phyloP scores from a whole-genome alignment of 1,139 yeast genomes.

The Saccharomycopsis crataegensis region DNA sequence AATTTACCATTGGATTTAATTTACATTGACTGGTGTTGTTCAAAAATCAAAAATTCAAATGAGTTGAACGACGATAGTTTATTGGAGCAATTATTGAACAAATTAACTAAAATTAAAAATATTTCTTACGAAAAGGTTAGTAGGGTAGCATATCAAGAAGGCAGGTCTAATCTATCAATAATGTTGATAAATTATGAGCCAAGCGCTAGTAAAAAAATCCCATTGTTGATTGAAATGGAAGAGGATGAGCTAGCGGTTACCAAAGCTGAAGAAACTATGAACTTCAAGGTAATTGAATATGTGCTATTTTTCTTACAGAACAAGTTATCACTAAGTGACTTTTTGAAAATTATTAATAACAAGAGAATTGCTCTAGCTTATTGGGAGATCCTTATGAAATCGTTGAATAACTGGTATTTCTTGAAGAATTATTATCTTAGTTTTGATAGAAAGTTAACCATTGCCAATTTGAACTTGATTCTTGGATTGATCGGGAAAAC shows the following conservation, averaged over 20 bases:
- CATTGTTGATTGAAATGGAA: conserved; percentile 60
- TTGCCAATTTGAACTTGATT: conserved; percentile 16
- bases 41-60: conserved; percentile 51
- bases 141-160: conserved; percentile 72
- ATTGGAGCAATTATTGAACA: conserved; percentile 41
- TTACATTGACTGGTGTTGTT: conserved; percentile 76
- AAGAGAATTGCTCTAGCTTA: conserved; percentile 10
- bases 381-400: conserved; percentile 18
- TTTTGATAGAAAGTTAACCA: conserved; percentile 22
- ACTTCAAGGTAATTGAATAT: conserved; percentile 55
- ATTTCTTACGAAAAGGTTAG: conserved; percentile 62
- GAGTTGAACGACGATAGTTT: conserved; percentile 54
- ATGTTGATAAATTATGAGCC: conserved; percentile 63
- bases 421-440: conserved; percentile 21
- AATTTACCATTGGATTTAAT: conserved; percentile 48
- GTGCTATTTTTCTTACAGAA: conserved; percentile 48
- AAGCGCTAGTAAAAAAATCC: conserved; percentile 52
- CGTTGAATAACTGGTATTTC: conserved; percentile 24
- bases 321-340: conserved; percentile 34
- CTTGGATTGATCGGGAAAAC: conserved; percentile 12
- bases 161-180: conserved; percentile 63
- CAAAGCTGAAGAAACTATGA: conserved; percentile 61
- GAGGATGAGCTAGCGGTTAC: conserved; percentile 65
- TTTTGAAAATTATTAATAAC: conserved; percentile 31
- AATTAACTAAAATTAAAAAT: conserved; percentile 32